Evolutionary conservation across 345 rosid species (phyloP).

Genomic region (Luvunga scandens): DNA sequence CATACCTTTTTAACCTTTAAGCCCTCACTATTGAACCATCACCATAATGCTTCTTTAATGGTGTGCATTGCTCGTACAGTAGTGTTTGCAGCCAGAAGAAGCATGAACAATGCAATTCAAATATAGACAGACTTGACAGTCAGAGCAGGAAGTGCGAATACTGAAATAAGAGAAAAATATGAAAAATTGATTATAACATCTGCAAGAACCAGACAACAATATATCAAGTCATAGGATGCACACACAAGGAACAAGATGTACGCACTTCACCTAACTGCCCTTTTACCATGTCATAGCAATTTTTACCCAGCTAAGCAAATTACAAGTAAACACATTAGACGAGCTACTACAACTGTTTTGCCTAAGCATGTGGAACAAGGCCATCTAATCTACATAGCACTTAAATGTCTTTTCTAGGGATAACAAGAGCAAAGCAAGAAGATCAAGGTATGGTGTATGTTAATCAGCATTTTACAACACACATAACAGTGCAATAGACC

Average conservation of each 20-base stretch:
- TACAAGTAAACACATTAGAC: neutral
- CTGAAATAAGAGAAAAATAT: neutral
- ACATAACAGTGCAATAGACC: neutral
- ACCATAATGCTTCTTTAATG: neutral
- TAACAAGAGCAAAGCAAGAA: neutral
- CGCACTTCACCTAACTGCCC: neutral
- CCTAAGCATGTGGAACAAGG: neutral
- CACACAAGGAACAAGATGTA: neutral
- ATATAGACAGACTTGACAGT: neutral
- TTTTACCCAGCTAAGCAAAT: neutral
- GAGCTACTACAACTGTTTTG: neutral
- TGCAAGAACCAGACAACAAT: too few relatives aligned
- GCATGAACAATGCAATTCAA: neutral
- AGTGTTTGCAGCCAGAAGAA: neutral
- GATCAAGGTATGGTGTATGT: neutral
- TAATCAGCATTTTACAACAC: neutral
- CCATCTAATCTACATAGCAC: neutral
- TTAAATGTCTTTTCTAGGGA: neutral
- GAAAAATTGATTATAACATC: neutral
- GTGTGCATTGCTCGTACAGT: neutral
- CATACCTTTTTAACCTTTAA: conserved; percentile 8
- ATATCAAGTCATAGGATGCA: too few relatives aligned
- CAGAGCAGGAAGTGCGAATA: neutral
- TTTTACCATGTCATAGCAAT: neutral
- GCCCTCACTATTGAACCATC: neutral